Base-by-base conservation (phyloP, 2,329 filamentous ascomycete genomes). In the Aspergillus caelatus region DNA sequence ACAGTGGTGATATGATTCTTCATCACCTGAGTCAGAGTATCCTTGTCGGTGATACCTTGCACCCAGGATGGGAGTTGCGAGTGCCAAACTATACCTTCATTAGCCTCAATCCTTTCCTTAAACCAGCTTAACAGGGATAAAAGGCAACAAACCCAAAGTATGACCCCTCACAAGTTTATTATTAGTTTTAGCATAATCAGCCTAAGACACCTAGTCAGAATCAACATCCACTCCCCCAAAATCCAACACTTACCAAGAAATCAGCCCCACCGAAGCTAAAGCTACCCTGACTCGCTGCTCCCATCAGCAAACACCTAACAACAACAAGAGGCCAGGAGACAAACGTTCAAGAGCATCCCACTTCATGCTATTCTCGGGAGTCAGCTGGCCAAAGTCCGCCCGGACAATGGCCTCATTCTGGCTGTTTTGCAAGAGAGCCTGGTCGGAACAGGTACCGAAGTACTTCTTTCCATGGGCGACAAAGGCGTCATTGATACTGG, bases 391-490 rank as follows among this genome's bases (percentile, higher is more conserved):
- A 68, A 90, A 90, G 71, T 89, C 85, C 85, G 86, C 68, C n/a
- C 62, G 62, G 66, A 85, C 82, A 64, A 83, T 82, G 67, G 91
- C 86, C 75, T 91, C 88, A 58, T 84, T 84, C 72, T 87, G 75
- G 65, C 90, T 84, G 50, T 87, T 87, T 16, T 74, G 85, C 54
- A 92, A 77, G 8, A 79, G 81, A 16, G 74, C 72, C 63, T 81
- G 82, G 72, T 88, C 84, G 8, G 72, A 80, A 71, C 88, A 85
- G 16, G 83, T 84, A 67, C 89, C 89, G 61, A 85, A 86, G 78
- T 91, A 91, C 67, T 85, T 81, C 79, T 91, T 91, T 65, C 88
- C 88, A 70, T 86, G 84, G 62, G 84, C 83, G 72, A 85, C 85
- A 78, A 89, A 85, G 60, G 74, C 73, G 72, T 89, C 82, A 21